Evolutionary conservation across 208 protist species (phyloP).

Genomic region (Leishmania braziliensis): DNA sequence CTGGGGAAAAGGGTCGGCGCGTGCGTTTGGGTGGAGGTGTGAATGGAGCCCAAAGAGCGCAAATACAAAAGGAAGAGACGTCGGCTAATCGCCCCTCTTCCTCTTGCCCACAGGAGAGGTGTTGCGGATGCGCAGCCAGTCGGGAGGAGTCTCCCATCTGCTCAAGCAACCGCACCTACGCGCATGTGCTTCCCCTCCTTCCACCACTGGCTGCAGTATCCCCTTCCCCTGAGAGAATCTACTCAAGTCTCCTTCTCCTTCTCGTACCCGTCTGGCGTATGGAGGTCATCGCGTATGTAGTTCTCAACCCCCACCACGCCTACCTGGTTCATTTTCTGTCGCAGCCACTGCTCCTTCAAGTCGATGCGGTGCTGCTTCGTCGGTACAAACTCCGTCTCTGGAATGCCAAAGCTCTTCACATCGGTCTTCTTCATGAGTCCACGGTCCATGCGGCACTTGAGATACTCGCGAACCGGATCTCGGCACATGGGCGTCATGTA

Average conservation of each 20-base stretch:
- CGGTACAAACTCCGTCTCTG: constrained; percentile 81
- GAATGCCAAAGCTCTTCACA: constrained; percentile 72
- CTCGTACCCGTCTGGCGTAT: constrained; percentile 70
- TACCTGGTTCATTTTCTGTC: constrained; percentile 82
- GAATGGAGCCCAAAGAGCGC: not conserved
- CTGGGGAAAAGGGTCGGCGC: not conserved
- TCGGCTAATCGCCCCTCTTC: not conserved
- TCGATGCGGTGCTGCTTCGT: constrained; percentile 77
- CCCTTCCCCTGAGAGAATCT: too few relatives aligned
- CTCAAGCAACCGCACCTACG: not conserved
- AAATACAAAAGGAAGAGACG: not conserved
- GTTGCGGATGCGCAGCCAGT: not conserved
- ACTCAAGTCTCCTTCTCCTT: constrained; percentile 26
- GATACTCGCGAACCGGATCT: constrained; percentile 70
- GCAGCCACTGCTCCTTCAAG: constrained; percentile 71
- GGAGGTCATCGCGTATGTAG: constrained; percentile 70
- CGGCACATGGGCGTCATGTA: constrained; percentile 88
- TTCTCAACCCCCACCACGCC: constrained; percentile 73
- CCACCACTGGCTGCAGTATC: not conserved
- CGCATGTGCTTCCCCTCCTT: not conserved
- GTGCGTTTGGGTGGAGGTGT: not conserved
- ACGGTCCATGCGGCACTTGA: constrained; percentile 87
- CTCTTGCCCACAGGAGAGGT: not conserved
- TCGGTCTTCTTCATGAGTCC: constrained; percentile 87
- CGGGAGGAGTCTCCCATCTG: not conserved